These are phyloP conservation scores for Fistulinella cinereoalba DNA, from an alignment of 1,284 basidiomycete species.

Conservation along the genomic window DNA sequence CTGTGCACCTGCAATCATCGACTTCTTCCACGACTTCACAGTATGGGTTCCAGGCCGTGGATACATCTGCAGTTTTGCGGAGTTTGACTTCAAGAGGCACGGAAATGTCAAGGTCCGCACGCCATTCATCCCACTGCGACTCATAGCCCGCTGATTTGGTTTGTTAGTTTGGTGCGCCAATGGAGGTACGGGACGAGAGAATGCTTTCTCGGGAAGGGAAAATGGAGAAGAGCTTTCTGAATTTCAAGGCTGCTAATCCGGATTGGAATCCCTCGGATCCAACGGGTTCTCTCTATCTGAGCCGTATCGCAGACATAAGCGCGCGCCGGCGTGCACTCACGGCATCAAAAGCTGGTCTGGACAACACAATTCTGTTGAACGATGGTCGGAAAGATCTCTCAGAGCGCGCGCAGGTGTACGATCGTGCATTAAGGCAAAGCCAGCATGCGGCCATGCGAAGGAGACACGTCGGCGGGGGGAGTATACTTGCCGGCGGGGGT, in stretches of 20 bases:
- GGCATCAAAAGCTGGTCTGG: slow-evolving; percentile 29
- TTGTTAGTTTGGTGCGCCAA: slow-evolving; percentile 75
- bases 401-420: slow-evolving; percentile 68
- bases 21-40: slow-evolving; percentile 96
- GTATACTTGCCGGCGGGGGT: slow-evolving; percentile 34
- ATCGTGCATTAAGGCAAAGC: slow-evolving; percentile 69
- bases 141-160: slow-evolving; percentile 3
- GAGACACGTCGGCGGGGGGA: slow-evolving; percentile 39
- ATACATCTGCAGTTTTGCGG: slow-evolving; percentile 96
- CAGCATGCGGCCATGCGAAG: slow-evolving; percentile 52
- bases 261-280: slow-evolving; percentile 92
- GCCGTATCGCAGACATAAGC: slow-evolving; percentile 71
- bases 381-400: slow-evolving; percentile 39
- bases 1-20: slow-evolving; percentile 86
- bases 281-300: slow-evolving; percentile 81
- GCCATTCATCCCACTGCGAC: background rate
- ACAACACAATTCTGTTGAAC: slow-evolving; percentile 30
- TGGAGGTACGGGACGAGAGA: slow-evolving; percentile 61
- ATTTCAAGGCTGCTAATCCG: slow-evolving; percentile 94
- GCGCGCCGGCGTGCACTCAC: slow-evolving; percentile 40
- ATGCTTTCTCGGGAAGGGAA: slow-evolving; percentile 88
- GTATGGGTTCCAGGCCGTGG: slow-evolving; percentile 96
- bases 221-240: slow-evolving; percentile 98
- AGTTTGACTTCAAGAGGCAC: slow-evolving; percentile 94
- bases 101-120: slow-evolving; percentile 75